A percentile compares a stretch with the other conserved stretches of the same genome.
Evolutionary conservation across 495 filamentous ascomycete species (phyloP).

Genomic region (Trichocladium antarcticum): DNA sequence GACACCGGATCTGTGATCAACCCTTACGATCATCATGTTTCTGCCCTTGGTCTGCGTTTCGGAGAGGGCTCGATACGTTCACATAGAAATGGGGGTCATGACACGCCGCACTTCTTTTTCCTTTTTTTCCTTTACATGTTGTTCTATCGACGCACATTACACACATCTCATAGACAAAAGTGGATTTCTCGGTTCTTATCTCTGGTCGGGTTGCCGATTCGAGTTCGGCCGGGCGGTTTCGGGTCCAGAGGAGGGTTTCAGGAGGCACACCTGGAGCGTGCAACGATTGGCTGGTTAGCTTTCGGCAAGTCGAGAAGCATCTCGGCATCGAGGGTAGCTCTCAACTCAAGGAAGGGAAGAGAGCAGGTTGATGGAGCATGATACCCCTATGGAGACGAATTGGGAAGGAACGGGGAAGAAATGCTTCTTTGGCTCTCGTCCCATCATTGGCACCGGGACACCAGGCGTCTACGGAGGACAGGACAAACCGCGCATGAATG

Average conservation of each 20-base stretch:
- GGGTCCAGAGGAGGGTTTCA: conserved; percentile 10
- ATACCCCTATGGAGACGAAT: conserved; percentile 29
- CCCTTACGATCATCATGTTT: conserved; percentile 33
- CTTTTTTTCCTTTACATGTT: conserved; percentile 26
- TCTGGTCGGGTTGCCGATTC: conserved; percentile 29
- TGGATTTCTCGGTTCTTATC: conserved; percentile 42
- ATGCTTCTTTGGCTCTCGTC: conserved; percentile 19
- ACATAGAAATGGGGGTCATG: conserved; percentile 32
- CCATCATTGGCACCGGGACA: conserved; percentile 22
- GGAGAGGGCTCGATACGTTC: conserved; percentile 32
- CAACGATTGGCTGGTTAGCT: conserved; percentile 35
- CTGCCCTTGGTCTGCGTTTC: conserved; percentile 31
- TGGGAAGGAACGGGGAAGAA: conserved; percentile 15
- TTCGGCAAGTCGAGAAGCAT: conserved; percentile 25
- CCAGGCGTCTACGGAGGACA: conserved; percentile 15
- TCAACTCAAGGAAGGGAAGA: conserved; percentile 3
- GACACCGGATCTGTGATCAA: conserved; percentile 23
- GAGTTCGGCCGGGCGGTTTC: conserved; percentile 19
- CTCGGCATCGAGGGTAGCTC: not conserved
- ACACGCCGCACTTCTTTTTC: conserved; percentile 24
- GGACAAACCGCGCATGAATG: conserved; percentile 8
- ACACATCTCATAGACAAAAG: conserved; percentile 48
- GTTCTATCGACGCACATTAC: conserved; percentile 26
- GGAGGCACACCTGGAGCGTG: not conserved
- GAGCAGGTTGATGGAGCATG: conserved; percentile 27